Evolutionary conservation across 1,139 yeast species (phyloP).

Genomic region (Zhuliangozyma blackwelliae): DNA sequence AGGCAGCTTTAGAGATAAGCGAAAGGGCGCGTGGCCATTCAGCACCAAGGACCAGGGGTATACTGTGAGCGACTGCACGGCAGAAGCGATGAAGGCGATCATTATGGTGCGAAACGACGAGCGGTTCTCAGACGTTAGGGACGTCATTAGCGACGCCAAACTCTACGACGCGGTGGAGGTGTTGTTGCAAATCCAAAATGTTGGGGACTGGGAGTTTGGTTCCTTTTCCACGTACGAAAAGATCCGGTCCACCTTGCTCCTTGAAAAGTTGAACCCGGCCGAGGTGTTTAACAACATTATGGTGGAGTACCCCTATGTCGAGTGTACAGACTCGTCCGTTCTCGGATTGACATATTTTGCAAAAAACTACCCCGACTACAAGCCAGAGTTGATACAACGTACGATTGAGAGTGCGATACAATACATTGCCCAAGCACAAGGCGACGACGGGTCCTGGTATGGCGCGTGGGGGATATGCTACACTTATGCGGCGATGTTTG

Average conservation of each 20-base stretch:
- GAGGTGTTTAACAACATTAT: slow-evolving; percentile 97
- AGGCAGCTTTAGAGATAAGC: slow-evolving; percentile 77
- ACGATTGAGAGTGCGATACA: slow-evolving; percentile 72
- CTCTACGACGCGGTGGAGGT: slow-evolving; percentile 72
- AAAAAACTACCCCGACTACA: slow-evolving; percentile 57
- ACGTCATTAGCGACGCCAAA: slow-evolving; percentile 19
- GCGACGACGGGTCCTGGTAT: slow-evolving; percentile 89
- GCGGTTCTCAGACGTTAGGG: slow-evolving; percentile 31
- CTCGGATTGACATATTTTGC: slow-evolving; percentile 81
- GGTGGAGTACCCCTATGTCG: slow-evolving; percentile 98
- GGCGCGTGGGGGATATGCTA: slow-evolving; percentile 98
- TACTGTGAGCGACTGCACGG: slow-evolving; percentile 95
- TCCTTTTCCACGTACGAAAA: slow-evolving; percentile 91
- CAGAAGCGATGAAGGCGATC: slow-evolving; percentile 92
- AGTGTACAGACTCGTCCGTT: slow-evolving; percentile 94
- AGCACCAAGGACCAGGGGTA: slow-evolving; percentile 95
- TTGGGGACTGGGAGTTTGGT: slow-evolving; percentile 79
- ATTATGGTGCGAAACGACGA: slow-evolving; percentile 80
- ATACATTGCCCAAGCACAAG: slow-evolving; percentile 67
- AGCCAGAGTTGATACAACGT: slow-evolving; percentile 55
- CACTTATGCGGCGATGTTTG: slow-evolving; percentile 98
- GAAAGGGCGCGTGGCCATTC: slow-evolving; percentile 97
- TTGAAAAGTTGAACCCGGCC: slow-evolving; percentile 86
- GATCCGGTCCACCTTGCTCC: slow-evolving; percentile 73
- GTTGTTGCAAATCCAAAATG: slow-evolving; percentile 58